Conservation (phyloP, 2,329 filamentous ascomycete species). For the Pseudogymnoascus sp. region DNA sequence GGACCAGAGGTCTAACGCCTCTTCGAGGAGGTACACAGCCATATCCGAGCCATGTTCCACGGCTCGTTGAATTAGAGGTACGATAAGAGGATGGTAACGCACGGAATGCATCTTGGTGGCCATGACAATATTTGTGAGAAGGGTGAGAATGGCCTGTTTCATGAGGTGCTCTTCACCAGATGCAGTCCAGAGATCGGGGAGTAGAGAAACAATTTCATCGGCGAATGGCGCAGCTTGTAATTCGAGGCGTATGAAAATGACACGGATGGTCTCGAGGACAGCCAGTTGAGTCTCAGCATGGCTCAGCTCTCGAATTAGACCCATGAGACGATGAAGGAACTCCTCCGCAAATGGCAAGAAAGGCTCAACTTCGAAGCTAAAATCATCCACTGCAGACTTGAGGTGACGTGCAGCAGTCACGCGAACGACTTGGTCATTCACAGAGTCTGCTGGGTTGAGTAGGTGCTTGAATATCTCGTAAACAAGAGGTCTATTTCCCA, state of each 20-base stretch:
- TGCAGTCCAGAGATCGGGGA: slow-evolving; percentile 77
- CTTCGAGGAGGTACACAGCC: slow-evolving; percentile 78
- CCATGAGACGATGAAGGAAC: slow-evolving; percentile 64
- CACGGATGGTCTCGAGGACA: slow-evolving; percentile 75
- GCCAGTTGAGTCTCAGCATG: slow-evolving; percentile 84
- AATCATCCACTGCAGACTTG: slow-evolving; percentile 71
- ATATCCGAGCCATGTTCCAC: slow-evolving; percentile 67
- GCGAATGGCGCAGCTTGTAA: slow-evolving; percentile 58
- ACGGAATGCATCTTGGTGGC: slow-evolving; percentile 73
- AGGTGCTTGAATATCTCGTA: slow-evolving; percentile 88
- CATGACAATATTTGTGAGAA: slow-evolving; percentile 75
- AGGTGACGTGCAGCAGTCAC: slow-evolving; percentile 85
- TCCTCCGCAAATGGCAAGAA: slow-evolving; percentile 72
- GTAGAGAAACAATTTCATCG: slow-evolving; percentile 69
- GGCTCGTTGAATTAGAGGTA: slow-evolving; percentile 74
- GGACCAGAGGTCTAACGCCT: slow-evolving; percentile 83
- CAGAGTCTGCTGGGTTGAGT: slow-evolving; percentile 63
- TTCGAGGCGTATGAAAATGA: slow-evolving; percentile 74
- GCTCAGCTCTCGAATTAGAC: slow-evolving; percentile 69
- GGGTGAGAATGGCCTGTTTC: slow-evolving; percentile 84
- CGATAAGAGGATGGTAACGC: slow-evolving; percentile 68
- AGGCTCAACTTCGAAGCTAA: slow-evolving; percentile 63
- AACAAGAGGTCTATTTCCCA: slow-evolving; percentile 60
- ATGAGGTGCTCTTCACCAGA: slow-evolving; percentile 76
- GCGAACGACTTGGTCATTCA: slow-evolving; percentile 85